Conservation (phyloP, 140 eudicot species). For the Ambrosia hybrid region DNA sequence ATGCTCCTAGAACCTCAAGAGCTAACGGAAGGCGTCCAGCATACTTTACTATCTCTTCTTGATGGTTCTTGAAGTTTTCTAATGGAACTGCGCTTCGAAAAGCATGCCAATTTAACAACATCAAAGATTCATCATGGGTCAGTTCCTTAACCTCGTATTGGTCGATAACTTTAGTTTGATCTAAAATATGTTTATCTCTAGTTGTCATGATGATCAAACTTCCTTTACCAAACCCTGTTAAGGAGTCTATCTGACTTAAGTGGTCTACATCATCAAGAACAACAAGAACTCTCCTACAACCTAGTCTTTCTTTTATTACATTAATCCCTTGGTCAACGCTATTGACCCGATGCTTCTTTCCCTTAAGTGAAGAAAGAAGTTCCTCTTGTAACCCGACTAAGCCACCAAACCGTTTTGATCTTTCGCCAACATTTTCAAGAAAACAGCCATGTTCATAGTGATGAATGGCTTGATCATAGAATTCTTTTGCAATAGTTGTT, state of each 20-base stretch:
- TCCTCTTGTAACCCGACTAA: constrained; percentile 33
- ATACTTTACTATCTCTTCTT: background rate
- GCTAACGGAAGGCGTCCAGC: constrained; percentile 34
- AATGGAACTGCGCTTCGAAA: constrained; percentile 18
- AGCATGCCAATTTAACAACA: constrained; percentile 47
- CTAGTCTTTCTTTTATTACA: constrained; percentile 25
- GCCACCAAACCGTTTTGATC: constrained; percentile 25
- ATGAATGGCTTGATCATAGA: constrained; percentile 31
- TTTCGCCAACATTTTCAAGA: constrained; percentile 45
- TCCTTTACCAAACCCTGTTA: constrained; percentile 36
- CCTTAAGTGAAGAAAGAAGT: constrained; percentile 27
- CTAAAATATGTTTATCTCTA: constrained; percentile 34
- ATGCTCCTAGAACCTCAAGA: constrained; percentile 45
- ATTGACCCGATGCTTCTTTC: constrained; percentile 6
- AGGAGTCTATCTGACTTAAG: constrained; percentile 12
- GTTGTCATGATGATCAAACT: constrained; percentile 44
- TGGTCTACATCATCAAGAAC: constrained; percentile 36
- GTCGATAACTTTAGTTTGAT: constrained; percentile 12
- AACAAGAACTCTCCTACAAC: constrained; percentile 27
- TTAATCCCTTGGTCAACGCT: constrained; percentile 19
- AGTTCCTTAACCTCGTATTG: constrained; percentile 26
- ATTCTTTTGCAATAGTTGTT: constrained; percentile 46
- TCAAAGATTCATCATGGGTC: constrained; percentile 24
- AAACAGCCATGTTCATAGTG: constrained; percentile 34
- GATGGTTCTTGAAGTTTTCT: background rate